A percentile compares a stretch with the other conserved stretches of the same genome.
Conservation (phyloP, 164 flowering plant genomes). For the Magnolia kwangsiensis region DNA sequence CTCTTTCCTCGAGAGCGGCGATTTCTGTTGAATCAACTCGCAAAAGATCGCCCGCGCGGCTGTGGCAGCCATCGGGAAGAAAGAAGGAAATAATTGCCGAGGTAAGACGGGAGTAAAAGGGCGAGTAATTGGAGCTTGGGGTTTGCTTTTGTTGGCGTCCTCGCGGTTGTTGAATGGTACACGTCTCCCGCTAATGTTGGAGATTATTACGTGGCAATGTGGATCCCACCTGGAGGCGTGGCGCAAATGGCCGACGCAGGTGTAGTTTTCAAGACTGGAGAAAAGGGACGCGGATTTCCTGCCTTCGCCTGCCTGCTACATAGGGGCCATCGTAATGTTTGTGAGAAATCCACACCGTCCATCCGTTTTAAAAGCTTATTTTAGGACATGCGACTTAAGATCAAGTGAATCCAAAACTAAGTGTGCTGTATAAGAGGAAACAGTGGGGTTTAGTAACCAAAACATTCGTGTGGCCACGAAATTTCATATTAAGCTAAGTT, state of each 20-base stretch:
- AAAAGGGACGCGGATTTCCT: not conserved
- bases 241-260: not conserved
- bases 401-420: no score
- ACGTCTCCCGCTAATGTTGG: not conserved
- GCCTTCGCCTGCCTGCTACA: no score
- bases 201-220: not conserved
- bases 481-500: no score
- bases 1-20: constrained; percentile 21
- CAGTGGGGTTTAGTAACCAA: no score
- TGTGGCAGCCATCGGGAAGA: not conserved
- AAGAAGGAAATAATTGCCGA: not conserved
- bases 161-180: not conserved
- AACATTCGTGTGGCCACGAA: no score
- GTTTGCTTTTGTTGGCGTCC: not conserved
- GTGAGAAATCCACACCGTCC: no score
- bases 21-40: not conserved
- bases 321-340: no score
- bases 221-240: not conserved
- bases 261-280: not conserved
- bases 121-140: not conserved
- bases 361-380: no score
- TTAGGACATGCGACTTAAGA: no score
- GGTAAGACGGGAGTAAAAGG: not conserved
- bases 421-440: no score
- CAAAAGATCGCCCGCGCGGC: not conserved